Evolutionary conservation across 306 rosid genomes (phyloP).

Genomic region (Leucaena leucocephala): DNA sequence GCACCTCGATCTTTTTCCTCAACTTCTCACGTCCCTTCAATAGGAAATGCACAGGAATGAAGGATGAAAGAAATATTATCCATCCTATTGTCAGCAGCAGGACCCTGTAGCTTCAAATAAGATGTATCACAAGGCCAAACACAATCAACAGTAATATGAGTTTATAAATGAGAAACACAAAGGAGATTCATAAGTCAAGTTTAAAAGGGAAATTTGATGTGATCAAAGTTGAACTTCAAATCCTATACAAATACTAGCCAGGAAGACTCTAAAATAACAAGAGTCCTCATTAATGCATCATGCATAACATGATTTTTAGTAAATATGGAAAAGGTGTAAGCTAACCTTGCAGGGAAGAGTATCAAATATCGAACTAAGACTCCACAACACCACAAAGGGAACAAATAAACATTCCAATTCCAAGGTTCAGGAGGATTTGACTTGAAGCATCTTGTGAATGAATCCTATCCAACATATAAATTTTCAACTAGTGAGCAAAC

Average conservation of each 20-base stretch:
- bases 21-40: constrained; percentile 51
- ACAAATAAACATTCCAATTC: constrained; percentile 87
- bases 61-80: constrained; percentile 74
- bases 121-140: neutral
- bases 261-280: neutral
- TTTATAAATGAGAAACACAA: constrained; percentile 11
- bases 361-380: constrained; percentile 71
- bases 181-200: neutral
- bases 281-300: neutral
- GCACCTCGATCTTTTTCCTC: constrained; percentile 75
- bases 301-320: constrained; percentile 8
- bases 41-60: constrained; percentile 62
- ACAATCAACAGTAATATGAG: constrained; percentile 1
- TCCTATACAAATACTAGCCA: neutral
- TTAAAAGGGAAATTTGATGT: constrained; percentile 4
- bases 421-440: constrained; percentile 87
- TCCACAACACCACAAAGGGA: constrained; percentile 85
- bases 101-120: constrained; percentile 57
- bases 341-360: constrained; percentile 75
- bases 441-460: constrained; percentile 86
- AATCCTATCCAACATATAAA: constrained; percentile 55
- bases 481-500: neutral
- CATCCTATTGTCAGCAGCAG: constrained; percentile 74
- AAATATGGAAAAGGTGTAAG: constrained; percentile 11
- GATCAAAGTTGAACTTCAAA: constrained; percentile 3